Base-by-base conservation (phyloP, 345 rosid species). In the Dovyalis caffra region DNA sequence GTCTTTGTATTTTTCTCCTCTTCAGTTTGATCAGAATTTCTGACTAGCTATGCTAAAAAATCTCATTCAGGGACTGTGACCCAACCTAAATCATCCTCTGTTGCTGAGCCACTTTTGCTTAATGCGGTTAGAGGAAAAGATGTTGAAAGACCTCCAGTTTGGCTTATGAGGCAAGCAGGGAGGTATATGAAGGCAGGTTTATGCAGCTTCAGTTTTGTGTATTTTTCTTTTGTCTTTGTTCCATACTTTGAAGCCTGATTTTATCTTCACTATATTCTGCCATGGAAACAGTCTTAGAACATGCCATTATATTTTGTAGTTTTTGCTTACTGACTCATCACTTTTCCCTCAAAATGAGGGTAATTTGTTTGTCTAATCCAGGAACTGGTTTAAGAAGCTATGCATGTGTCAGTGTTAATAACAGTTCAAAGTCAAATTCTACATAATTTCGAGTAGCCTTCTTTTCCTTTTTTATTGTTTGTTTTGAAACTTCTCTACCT, bases 111-210 rank as follows among this genome's bases (percentile, higher is more conserved):
- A 9, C 83, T 96, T 79, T 85, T 96, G 87, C 97, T 91, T 5
- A 88, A 89, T 83, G 97, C 99, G 83, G 97, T 96, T 63, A 87
- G 88, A 79, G 98, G 99, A 58, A 83, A 81, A 77, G 92, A 87
- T 86, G 95, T 96, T 73, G 97, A 93, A 74, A 89, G 99, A 77
- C 98, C 99, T 65, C 99, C 99, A 21, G 98, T 96, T 84, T 96
- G 99, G 99, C 98, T 96, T 66, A 95, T 95, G 98, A 90, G 99
- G 83, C 98, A 96, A 86, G 99, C 99, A 33, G 97, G 99, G 92
- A 92, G 99, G 86, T 95, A 93, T 86, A 95, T 93, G 99, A 95
- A 95, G 98, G 99, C 90, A 89, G 84, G 85, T 87, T 81, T 83
- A 82, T 82, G 70, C 74, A 76, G 72, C 76, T 66, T 77, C 34